Conservation (phyloP, 345 rosid species). For the Gossypium raimondii region DNA sequence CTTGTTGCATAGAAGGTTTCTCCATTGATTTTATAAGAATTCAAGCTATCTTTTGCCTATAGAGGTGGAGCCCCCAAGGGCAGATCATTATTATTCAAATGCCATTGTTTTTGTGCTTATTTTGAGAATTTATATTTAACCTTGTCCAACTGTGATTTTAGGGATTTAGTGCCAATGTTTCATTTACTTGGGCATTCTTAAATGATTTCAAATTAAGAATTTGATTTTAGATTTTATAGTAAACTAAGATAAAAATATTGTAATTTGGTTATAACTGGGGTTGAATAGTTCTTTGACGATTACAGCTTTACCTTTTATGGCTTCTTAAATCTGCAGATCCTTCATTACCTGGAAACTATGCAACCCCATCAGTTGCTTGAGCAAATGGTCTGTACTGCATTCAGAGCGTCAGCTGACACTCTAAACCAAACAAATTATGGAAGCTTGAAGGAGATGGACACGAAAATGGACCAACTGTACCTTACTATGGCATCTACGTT, state of each 20-base stretch:
- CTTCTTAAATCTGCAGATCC: constrained; percentile 43
- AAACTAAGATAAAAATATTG: constrained; percentile 1
- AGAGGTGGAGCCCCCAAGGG: neutral
- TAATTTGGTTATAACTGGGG: constrained; percentile 1
- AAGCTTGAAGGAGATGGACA: constrained; percentile 63
- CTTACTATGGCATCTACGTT: constrained; percentile 53
- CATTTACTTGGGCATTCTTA: neutral
- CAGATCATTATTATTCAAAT: neutral
- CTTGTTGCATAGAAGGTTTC: neutral
- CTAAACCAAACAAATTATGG: constrained; percentile 69
- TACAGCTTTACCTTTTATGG: constrained; percentile 16
- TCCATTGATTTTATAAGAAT: neutral
- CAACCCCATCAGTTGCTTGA: constrained; percentile 89
- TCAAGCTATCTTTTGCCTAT: neutral
- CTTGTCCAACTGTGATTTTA: neutral
- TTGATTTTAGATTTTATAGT: neutral
- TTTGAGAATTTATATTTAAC: neutral
- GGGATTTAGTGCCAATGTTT: neutral
- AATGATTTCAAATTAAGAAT: neutral
- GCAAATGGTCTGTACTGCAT: constrained; percentile 95
- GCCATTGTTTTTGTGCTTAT: neutral
- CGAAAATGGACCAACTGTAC: constrained; percentile 72
- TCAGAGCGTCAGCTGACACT: constrained; percentile 90
- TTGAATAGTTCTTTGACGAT: neutral
- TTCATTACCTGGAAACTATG: constrained; percentile 90